Percentiles rank a stretch among this genome's conserved stretches.
Evolutionary conservation across 2,329 filamentous ascomycete genomes (phyloP).

Genomic region (Nemania serpens): DNA sequence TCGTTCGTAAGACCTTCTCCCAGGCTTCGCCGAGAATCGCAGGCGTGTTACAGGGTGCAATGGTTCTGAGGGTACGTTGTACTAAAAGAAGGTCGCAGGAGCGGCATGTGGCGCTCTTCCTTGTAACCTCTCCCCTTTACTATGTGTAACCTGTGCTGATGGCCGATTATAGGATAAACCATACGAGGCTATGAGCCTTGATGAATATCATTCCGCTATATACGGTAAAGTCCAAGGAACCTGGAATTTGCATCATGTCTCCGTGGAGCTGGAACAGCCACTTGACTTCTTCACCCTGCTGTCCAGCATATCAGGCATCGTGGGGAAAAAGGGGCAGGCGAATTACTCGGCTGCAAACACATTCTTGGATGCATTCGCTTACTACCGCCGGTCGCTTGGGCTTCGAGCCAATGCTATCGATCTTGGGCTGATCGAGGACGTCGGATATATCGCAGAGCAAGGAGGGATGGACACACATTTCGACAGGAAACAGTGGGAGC

Average conservation of each 20-base stretch:
- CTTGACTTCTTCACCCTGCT: not conserved
- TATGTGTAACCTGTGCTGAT: too few relatives aligned
- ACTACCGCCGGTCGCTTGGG: conserved; percentile 41
- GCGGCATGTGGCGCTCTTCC: not conserved
- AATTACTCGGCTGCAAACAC: conserved; percentile 49
- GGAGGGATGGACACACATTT: not conserved
- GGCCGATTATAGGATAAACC: not conserved
- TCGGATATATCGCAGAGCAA: conserved; percentile 39
- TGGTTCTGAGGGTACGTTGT: not conserved
- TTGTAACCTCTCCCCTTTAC: not conserved
- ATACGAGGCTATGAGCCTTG: not conserved
- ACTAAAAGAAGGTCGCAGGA: too few relatives aligned
- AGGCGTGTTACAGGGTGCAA: not conserved
- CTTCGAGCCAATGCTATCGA: conserved; percentile 45
- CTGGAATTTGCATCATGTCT: not conserved
- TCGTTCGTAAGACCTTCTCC: not conserved
- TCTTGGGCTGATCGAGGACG: conserved; percentile 44
- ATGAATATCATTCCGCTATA: not conserved
- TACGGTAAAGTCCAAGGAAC: not conserved
- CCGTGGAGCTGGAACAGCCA: not conserved
- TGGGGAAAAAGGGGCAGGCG: too few relatives aligned
- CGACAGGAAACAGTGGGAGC: not conserved
- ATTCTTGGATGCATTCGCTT: conserved; percentile 47
- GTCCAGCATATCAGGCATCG: too few relatives aligned
- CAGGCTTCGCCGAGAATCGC: not conserved